These are phyloP conservation scores for Salix udensis DNA, from an alignment of 345 rosid genomes.

Conservation along the genomic window DNA sequence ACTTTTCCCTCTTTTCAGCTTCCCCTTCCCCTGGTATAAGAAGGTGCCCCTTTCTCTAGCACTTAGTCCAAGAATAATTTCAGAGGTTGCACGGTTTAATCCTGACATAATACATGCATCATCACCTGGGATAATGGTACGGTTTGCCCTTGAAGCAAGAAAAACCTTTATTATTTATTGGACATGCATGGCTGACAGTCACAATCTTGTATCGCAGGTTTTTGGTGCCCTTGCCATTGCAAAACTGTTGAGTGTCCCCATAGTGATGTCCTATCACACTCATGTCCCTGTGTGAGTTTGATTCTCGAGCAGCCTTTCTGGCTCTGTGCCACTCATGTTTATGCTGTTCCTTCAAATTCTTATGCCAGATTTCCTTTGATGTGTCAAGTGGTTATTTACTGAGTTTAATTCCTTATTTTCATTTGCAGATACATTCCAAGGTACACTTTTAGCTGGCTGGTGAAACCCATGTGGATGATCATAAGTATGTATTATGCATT, in stretches of 20 bases:
- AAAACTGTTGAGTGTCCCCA: constrained; percentile 82
- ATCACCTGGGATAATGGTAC: constrained; percentile 96
- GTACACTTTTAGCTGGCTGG: constrained; percentile 97
- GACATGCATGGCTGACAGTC: constrained; percentile 20
- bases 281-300: constrained; percentile 96
- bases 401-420: constrained; percentile 18
- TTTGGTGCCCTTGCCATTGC: constrained; percentile 91
- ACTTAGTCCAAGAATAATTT: constrained; percentile 94
- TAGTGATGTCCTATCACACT: constrained; percentile 98
- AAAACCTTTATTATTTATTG: background rate
- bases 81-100: constrained; percentile 89
- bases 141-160: background rate
- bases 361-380: background rate
- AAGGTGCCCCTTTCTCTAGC: constrained; percentile 96
- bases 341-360: background rate
- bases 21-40: constrained; percentile 91
- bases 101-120: constrained; percentile 99
- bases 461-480: constrained; percentile 93
- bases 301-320: constrained; percentile 4
- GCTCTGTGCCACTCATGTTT: background rate
- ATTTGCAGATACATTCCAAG: constrained; percentile 85
- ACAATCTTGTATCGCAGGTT: constrained; percentile 46
- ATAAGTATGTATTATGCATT: constrained; percentile 53
- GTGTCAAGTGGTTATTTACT: background rate
- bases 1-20: constrained; percentile 43